phyloP scores from a whole-genome alignment of 2,329 filamentous ascomycete genomes.

The Huntiella savannae region DNA sequence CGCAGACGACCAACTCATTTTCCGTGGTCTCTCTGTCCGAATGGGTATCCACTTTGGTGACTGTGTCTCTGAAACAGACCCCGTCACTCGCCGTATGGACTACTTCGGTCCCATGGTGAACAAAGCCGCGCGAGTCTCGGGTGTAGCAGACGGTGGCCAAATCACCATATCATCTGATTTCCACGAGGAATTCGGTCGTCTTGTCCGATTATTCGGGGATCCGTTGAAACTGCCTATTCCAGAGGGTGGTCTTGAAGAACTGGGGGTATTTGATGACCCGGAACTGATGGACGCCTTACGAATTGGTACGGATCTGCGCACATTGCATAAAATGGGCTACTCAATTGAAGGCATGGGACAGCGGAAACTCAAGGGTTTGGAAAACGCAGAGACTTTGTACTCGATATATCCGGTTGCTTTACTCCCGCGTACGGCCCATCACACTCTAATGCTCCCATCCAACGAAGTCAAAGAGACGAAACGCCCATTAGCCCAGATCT shows the following conservation, averaged over 20 bases:
- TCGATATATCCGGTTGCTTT: constrained; percentile 85
- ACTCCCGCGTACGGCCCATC: constrained; percentile 57
- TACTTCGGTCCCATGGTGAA: constrained; percentile 99
- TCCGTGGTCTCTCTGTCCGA: constrained; percentile 80
- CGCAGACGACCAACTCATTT: constrained; percentile 78
- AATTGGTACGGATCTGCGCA: constrained; percentile 73
- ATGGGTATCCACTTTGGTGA: constrained; percentile 97
- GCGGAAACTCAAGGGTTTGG: constrained; percentile 84
- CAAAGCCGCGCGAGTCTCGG: constrained; percentile 80
- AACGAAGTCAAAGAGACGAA: constrained; percentile 23
- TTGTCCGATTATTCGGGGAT: constrained; percentile 76
- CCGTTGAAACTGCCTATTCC: constrained; percentile 14
- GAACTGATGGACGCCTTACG: constrained; percentile 48
- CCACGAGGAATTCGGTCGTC: constrained; percentile 85
- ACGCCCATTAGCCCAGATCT: no score
- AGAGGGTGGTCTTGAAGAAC: background rate
- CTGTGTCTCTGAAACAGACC: constrained; percentile 86
- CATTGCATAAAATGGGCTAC: constrained; percentile 78
- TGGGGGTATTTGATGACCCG: constrained; percentile 30
- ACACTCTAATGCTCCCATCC: constrained; percentile 17
- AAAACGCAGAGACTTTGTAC: constrained; percentile 92
- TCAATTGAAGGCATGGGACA: constrained; percentile 94
- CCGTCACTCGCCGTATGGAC: constrained; percentile 94
- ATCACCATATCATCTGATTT: constrained; percentile 96
- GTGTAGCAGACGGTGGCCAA: constrained; percentile 87